These are phyloP conservation scores for Chrysosphaeria jannelii DNA, from an alignment of 2,329 filamentous ascomycete genomes.

Conservation along the genomic window DNA sequence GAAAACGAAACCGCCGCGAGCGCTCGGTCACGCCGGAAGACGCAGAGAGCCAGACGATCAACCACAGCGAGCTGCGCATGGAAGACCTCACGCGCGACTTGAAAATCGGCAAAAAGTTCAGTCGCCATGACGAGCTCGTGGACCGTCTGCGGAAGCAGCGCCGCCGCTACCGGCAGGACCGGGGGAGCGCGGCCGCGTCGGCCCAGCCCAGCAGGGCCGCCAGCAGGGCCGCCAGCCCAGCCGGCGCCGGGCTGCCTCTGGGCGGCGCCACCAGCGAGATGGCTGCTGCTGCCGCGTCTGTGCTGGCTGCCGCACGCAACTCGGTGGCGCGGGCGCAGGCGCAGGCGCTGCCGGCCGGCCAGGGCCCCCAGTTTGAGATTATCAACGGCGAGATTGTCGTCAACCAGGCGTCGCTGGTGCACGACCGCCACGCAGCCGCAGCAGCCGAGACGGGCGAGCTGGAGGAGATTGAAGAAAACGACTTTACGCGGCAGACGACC, in stretches of 20 bases:
- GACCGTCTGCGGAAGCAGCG: conserved; percentile 25
- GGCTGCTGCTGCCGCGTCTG: conserved; percentile 3
- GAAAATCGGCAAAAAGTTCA: conserved; percentile 43
- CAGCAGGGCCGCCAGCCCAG: too few species aligned
- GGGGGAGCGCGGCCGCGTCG: conserved; percentile 1
- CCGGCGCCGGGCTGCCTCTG: not conserved
- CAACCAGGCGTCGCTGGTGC: conserved; percentile 32
- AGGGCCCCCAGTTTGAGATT: conserved; percentile 26
- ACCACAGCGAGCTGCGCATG: conserved; percentile 38
- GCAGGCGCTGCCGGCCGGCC: conserved; percentile 4
- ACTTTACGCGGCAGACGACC: conserved; percentile 43
- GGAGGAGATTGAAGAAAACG: conserved; percentile 44
- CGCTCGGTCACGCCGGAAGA: conserved; percentile 29
- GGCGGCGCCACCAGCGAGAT: conserved; percentile 1
- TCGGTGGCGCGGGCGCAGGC: not conserved
- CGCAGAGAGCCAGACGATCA: conserved; percentile 29
- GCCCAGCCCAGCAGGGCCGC: not conserved
- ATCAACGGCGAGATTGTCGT: conserved; percentile 45
- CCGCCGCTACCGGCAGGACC: conserved; percentile 6
- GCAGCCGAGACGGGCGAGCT: conserved; percentile 18
- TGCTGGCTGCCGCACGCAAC: conserved; percentile 1
- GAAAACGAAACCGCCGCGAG: conserved; percentile 9
- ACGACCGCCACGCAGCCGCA: conserved; percentile 37
- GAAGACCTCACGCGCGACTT: conserved; percentile 39
- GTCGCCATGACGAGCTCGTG: conserved; percentile 40